phyloP scores from a whole-genome alignment of 1,139 yeast species.

The Pichia sp. region DNA sequence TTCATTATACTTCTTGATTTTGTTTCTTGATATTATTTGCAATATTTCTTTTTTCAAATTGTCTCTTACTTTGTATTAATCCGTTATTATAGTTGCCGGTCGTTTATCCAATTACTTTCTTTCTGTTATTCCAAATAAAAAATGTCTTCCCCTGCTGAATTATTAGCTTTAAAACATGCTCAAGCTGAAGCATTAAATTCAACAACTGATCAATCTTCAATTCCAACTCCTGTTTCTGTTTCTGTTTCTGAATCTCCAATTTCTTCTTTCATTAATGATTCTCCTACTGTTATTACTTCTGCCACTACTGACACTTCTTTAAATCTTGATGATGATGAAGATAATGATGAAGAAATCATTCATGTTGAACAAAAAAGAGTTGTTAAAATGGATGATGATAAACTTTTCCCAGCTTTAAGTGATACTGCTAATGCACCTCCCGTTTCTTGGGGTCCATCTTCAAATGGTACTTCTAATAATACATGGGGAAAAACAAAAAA shows the following conservation, averaged over 20 bases:
- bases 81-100: conserved; percentile 11
- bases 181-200: conserved; percentile 21
- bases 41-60: too few species aligned
- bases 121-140: background rate
- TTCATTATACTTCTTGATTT: too few species aligned
- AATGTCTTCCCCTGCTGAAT: conserved; percentile 59
- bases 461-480: conserved; percentile 23
- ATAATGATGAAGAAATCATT: conserved; percentile 4
- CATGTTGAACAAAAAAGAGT: conserved; percentile 16
- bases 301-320: conserved; percentile 8
- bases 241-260: conserved; percentile 6
- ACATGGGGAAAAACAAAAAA: conserved; percentile 20
- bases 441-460: conserved; percentile 23
- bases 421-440: conserved; percentile 35
- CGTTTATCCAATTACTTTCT: conserved; percentile 4
- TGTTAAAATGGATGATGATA: conserved; percentile 37
- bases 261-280: conserved; percentile 16
- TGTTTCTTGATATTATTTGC: too few species aligned
- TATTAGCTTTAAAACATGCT: conserved; percentile 37
- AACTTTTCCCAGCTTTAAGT: conserved; percentile 72
- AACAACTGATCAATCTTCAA: background rate
- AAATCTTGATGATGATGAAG: conserved; percentile 2
- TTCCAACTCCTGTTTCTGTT: conserved; percentile 4
- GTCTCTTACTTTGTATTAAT: too few species aligned
- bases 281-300: conserved; percentile 10